phyloP scores from a whole-genome alignment of 2,329 filamentous ascomycete genomes.

The Alternaria novae-zelandiae region DNA sequence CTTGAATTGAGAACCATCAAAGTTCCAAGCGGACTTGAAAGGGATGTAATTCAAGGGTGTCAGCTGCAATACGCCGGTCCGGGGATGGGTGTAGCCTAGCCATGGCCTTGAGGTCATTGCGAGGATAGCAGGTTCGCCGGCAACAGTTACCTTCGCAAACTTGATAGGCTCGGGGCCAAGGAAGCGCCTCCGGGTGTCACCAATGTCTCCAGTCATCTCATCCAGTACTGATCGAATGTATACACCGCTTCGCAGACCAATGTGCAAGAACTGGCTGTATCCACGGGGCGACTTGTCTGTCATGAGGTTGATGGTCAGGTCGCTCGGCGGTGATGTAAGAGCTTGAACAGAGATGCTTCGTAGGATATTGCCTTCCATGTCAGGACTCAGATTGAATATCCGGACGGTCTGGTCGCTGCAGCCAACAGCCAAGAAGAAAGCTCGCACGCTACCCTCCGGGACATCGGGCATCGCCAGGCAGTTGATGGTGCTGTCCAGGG shows the following conservation, averaged over 20 bases:
- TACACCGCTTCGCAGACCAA: slow-evolving; percentile 92
- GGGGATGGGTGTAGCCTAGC: slow-evolving; percentile 90
- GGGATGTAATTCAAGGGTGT: slow-evolving; percentile 88
- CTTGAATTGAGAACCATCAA: slow-evolving; percentile 93
- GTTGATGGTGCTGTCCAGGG: slow-evolving; percentile 94
- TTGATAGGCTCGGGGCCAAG: slow-evolving; percentile 89
- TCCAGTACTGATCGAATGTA: slow-evolving; percentile 95
- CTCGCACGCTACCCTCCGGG: slow-evolving; percentile 85
- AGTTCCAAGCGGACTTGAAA: slow-evolving; percentile 94
- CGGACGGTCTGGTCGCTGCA: slow-evolving; percentile 97
- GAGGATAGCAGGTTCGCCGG: slow-evolving; percentile 82
- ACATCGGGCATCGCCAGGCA: slow-evolving; percentile 93
- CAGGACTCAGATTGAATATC: slow-evolving; percentile 86
- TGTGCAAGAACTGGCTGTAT: slow-evolving; percentile 90
- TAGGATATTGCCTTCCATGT: slow-evolving; percentile 70
- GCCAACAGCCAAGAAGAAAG: slow-evolving; percentile 92
- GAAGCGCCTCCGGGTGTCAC: slow-evolving; percentile 93
- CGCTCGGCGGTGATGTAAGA: slow-evolving; percentile 85
- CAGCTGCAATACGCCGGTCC: slow-evolving; percentile 86
- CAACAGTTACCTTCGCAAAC: slow-evolving; percentile 88
- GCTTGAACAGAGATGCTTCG: slow-evolving; percentile 96
- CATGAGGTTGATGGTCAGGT: slow-evolving; percentile 93
- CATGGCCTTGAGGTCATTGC: slow-evolving; percentile 93
- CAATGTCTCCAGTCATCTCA: slow-evolving; percentile 92
- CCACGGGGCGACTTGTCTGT: slow-evolving; percentile 89